Evolutionary conservation across 306 rosid genomes (phyloP).

Genomic region (Acacia confusa): DNA sequence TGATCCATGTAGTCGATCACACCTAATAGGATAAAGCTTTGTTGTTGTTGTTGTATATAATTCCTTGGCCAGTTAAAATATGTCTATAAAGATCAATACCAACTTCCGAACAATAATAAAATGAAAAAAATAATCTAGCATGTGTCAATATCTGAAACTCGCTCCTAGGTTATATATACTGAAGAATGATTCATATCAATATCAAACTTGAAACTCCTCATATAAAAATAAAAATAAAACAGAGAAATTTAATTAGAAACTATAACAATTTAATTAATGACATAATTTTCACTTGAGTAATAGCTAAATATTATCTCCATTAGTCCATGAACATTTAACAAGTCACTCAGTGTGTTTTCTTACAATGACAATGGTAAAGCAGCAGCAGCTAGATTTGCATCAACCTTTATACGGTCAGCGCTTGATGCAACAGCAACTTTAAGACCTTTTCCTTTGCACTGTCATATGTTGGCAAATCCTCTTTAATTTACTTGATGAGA

Average conservation of each 20-base stretch:
- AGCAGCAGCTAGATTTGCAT: constrained; percentile 93
- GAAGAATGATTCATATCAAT: neutral
- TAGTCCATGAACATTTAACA: constrained; percentile 24
- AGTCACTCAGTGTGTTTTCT: constrained; percentile 37
- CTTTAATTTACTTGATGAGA: constrained; percentile 32
- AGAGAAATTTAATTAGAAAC: neutral
- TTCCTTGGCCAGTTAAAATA: neutral
- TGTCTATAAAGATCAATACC: neutral
- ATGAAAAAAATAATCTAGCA: neutral
- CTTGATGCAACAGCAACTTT: constrained; percentile 99
- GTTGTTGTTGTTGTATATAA: too few relatives aligned
- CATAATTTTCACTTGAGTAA: constrained; percentile 1
- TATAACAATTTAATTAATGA: neutral
- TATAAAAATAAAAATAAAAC: neutral
- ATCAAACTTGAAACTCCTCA: neutral
- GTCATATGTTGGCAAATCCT: constrained; percentile 27
- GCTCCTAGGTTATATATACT: neutral
- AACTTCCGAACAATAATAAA: neutral
- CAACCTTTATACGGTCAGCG: constrained; percentile 97
- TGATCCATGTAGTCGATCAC: too few relatives aligned
- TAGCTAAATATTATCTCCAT: constrained; percentile 12
- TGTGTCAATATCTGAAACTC: neutral
- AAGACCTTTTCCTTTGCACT: constrained; percentile 92
- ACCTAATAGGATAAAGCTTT: too few relatives aligned
- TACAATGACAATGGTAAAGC: constrained; percentile 85